A percentile compares a stretch with the other conserved stretches of the same genome.
Evolutionary conservation across 495 filamentous ascomycete species (phyloP).

Genomic region (Letharia columbiana): DNA sequence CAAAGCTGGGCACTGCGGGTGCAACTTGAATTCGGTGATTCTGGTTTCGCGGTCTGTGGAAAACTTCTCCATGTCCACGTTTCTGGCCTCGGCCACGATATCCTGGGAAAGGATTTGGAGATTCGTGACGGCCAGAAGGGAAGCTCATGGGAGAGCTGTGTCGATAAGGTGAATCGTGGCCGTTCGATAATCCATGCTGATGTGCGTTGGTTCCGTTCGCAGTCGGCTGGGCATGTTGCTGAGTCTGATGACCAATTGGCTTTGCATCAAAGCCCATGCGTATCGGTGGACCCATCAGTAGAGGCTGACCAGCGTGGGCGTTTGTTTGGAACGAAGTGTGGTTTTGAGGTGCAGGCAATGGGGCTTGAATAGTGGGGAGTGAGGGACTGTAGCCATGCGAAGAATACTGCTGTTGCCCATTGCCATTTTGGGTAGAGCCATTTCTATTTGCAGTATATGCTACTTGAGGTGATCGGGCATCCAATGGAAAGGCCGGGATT

Average conservation of each 20-base stretch:
- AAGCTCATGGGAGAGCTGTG: slow-evolving; percentile 12
- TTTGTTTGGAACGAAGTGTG: slow-evolving; percentile 4
- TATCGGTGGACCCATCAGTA: slow-evolving; percentile 51
- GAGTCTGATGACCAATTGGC: slow-evolving; percentile 25
- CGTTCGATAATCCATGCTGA: slow-evolving; percentile 26
- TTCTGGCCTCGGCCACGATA: slow-evolving; percentile 27
- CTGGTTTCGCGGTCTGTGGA: slow-evolving; percentile 35
- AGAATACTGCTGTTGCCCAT: slow-evolving; percentile 2
- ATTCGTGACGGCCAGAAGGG: slow-evolving; percentile 20
- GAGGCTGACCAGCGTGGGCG: slow-evolving; percentile 33
- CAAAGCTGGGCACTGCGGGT: slow-evolving; percentile 55
- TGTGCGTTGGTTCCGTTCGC: slow-evolving; percentile 29
- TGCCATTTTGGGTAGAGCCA: slow-evolving; percentile 24
- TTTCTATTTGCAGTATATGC: slow-evolving; percentile 27
- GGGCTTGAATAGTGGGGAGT: not conserved
- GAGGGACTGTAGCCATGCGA: not conserved
- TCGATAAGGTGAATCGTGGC: slow-evolving; percentile 21
- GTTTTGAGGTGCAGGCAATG: not conserved
- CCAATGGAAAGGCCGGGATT: slow-evolving; percentile 16
- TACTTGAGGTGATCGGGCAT: not conserved
- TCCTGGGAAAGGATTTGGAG: slow-evolving; percentile 17
- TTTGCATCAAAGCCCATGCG: slow-evolving; percentile 48
- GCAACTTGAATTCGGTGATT: slow-evolving; percentile 40
- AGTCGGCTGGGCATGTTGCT: slow-evolving; percentile 38
- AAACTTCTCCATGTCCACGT: slow-evolving; percentile 37